Evolutionary conservation across 352 stramenopile genomes (phyloP).

Genomic region (Blastocystis sp.): DNA sequence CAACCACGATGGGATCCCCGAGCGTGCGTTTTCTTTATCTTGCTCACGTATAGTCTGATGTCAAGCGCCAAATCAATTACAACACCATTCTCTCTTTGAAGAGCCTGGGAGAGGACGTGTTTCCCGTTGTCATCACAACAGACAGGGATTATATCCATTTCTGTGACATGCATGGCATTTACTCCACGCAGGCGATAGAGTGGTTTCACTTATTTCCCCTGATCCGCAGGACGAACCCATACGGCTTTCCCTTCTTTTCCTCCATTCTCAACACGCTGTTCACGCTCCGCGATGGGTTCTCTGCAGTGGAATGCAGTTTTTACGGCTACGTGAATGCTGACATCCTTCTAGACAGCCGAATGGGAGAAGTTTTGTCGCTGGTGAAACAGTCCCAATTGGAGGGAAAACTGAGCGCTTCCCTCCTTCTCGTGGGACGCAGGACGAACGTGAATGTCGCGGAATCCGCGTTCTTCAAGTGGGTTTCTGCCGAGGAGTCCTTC

Average conservation of each 20-base stretch:
- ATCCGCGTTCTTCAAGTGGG: background rate
- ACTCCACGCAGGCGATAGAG: background rate
- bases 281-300: background rate
- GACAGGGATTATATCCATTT: background rate
- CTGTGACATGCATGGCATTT: background rate
- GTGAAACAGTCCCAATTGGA: background rate
- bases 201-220: background rate
- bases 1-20: background rate
- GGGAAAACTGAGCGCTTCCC: background rate
- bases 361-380: background rate
- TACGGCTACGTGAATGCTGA: slow-evolving; percentile 69
- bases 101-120: background rate
- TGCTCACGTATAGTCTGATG: background rate
- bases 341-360: slow-evolving; percentile 49
- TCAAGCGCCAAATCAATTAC: background rate
- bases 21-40: background rate
- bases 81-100: background rate
- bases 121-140: background rate
- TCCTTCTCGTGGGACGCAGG: background rate
- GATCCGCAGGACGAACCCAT: background rate
- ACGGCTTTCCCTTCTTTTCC: background rate
- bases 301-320: slow-evolving; percentile 11
- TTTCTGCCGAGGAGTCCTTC: background rate
- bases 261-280: background rate
- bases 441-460: background rate